These are phyloP conservation scores for Epicoccum nigrum DNA, from an alignment of 2,329 filamentous ascomycete genomes.

Conservation along the genomic window DNA sequence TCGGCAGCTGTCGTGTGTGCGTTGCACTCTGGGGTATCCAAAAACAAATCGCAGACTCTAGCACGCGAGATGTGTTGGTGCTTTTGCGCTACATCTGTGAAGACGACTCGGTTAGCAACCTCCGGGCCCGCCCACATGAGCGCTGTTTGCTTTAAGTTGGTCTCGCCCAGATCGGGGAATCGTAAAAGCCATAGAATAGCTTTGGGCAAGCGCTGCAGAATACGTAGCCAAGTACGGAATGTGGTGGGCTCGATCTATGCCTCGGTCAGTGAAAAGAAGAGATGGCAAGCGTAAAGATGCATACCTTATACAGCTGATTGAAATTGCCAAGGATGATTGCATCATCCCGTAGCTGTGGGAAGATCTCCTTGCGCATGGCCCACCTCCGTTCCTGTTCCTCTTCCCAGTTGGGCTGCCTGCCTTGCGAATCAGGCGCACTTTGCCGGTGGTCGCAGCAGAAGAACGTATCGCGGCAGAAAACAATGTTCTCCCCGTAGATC, in stretches of 20 bases:
- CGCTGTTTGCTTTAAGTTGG: conserved; percentile 81
- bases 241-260: conserved; percentile 91
- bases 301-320: conserved; percentile 97
- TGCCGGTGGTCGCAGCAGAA: conserved; percentile 98
- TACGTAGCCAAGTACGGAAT: conserved; percentile 93
- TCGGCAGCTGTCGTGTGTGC: conserved; percentile 97
- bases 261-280: conserved; percentile 19
- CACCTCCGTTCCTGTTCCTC: conserved; percentile 82
- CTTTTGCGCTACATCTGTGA: conserved; percentile 97
- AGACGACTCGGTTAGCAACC: conserved; percentile 85
- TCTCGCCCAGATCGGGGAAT: conserved; percentile 92
- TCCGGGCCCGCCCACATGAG: conserved; percentile 81
- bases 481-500: conserved; percentile 96
- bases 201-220: conserved; percentile 82
- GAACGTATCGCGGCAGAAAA: conserved; percentile 93
- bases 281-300: neutral
- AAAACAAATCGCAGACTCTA: conserved; percentile 88
- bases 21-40: conserved; percentile 98
- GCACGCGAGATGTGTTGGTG: conserved; percentile 91
- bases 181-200: conserved; percentile 94
- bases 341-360: conserved; percentile 81
- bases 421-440: conserved; percentile 76
- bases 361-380: conserved; percentile 91
- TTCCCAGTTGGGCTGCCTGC: conserved; percentile 73
- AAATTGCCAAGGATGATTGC: conserved; percentile 95